Conservation (phyloP, 208 protist species). For the Naegleria lovaniensis region DNA sequence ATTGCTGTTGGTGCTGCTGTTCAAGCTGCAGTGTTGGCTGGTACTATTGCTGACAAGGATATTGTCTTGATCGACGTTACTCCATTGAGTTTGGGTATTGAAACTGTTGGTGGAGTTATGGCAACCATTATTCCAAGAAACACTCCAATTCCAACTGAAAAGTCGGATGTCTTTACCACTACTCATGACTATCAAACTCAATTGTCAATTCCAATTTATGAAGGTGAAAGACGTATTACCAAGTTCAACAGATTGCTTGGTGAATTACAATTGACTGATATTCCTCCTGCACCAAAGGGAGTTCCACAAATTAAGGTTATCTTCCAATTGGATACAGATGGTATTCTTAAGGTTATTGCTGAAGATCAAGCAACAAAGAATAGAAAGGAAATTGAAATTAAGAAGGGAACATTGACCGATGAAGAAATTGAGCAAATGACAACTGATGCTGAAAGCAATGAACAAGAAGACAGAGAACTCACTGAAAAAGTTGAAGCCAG, state of each 20-base stretch:
- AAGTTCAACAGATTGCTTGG: conserved; percentile 88
- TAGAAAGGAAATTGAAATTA: conserved; percentile 71
- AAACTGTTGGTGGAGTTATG: conserved; percentile 75
- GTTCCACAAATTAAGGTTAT: conserved; percentile 79
- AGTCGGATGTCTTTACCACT: conserved; percentile 38
- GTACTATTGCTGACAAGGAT: conserved; percentile 41
- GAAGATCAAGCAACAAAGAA: conserved; percentile 71
- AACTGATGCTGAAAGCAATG: conserved; percentile 80
- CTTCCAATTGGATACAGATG: conserved; percentile 79
- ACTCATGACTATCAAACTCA: conserved; percentile 33
- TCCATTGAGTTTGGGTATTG: conserved; percentile 70
- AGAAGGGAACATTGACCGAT: conserved; percentile 87
- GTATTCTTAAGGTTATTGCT: conserved; percentile 80
- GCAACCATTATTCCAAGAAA: conserved; percentile 50
- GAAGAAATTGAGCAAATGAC: conserved; percentile 91
- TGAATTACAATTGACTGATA: conserved; percentile 83
- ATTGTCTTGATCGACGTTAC: conserved; percentile 62
- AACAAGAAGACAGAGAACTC: conserved; percentile 75
- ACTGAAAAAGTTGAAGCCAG: conserved; percentile 76
- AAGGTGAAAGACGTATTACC: conserved; percentile 91
- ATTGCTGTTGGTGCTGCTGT: conserved; percentile 93
- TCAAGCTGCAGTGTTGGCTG: conserved; percentile 74
- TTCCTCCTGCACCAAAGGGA: conserved; percentile 79
- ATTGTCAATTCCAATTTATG: conserved; percentile 63
- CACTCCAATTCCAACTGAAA: conserved; percentile 43